phyloP scores from a whole-genome alignment of 306 rosid genomes.

The Boehmeria nivea region DNA sequence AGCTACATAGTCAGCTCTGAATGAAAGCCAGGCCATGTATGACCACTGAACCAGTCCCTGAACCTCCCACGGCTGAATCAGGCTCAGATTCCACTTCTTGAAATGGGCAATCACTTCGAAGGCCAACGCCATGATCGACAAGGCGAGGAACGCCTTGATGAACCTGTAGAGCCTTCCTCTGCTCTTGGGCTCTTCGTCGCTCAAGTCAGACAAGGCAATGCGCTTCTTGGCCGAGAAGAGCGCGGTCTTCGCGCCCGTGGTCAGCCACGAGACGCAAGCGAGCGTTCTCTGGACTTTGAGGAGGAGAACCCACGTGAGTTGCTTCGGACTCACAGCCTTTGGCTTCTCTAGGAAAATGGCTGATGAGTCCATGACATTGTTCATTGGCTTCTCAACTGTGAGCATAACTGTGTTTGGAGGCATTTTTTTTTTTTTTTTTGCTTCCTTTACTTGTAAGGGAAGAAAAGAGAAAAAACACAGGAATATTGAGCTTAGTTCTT shows the following conservation, averaged over 20 bases:
- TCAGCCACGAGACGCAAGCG: slow-evolving; percentile 64
- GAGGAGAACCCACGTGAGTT: slow-evolving; percentile 80
- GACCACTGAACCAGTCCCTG: slow-evolving; percentile 60
- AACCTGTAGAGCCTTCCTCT: slow-evolving; percentile 66
- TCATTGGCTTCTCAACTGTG: slow-evolving; percentile 51
- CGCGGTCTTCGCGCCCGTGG: slow-evolving; percentile 33
- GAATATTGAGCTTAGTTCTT: slow-evolving; percentile 1
- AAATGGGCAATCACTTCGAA: slow-evolving; percentile 77
- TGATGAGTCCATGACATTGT: slow-evolving; percentile 41
- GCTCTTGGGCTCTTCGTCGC: slow-evolving; percentile 51
- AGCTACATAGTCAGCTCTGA: slow-evolving; percentile 77
- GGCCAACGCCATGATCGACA: slow-evolving; percentile 55
- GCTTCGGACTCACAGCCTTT: slow-evolving; percentile 64
- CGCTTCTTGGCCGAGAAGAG: slow-evolving; percentile 60
- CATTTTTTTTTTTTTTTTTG: slow-evolving; percentile 28
- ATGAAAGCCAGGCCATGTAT: slow-evolving; percentile 69
- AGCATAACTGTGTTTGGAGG: slow-evolving; percentile 58
- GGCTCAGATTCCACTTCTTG: slow-evolving; percentile 69
- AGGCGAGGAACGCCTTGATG: slow-evolving; percentile 54
- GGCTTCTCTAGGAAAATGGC: slow-evolving; percentile 54
- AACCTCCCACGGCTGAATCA: slow-evolving; percentile 80
- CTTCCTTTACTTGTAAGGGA: no score
- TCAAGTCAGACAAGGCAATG: slow-evolving; percentile 48
- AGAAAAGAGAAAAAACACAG: no score
- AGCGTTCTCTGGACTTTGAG: slow-evolving; percentile 68